Evolutionary conservation across 2,329 filamentous ascomycete genomes (phyloP).

Genomic region (Colletotrichum sp.): DNA sequence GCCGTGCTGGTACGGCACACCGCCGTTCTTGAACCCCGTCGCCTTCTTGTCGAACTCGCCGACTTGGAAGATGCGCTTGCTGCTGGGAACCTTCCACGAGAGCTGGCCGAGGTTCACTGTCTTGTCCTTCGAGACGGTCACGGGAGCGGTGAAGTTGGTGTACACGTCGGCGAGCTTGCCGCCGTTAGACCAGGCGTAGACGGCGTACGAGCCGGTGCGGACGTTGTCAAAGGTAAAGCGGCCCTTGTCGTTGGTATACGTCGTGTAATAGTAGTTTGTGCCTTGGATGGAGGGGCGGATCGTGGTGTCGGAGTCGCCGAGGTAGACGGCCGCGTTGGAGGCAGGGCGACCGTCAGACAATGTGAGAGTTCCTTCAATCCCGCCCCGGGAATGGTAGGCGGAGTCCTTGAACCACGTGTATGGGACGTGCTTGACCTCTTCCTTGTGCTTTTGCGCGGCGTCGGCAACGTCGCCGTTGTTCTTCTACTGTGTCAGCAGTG

Average conservation of each 20-base stretch:
- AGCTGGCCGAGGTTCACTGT: slow-evolving; percentile 4
- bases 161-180: slow-evolving; percentile 42
- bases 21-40: slow-evolving; percentile 44
- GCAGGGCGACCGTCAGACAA: slow-evolving; percentile 50
- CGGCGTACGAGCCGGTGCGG: slow-evolving; percentile 43
- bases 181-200: slow-evolving; percentile 51
- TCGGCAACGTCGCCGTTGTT: slow-evolving; percentile 47
- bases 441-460: slow-evolving; percentile 33
- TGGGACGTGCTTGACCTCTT: slow-evolving; percentile 44
- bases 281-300: slow-evolving; percentile 19
- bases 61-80: slow-evolving; percentile 45
- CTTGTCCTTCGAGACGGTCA: slow-evolving; percentile 33
- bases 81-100: not conserved
- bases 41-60: slow-evolving; percentile 48
- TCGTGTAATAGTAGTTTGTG: slow-evolving; percentile 46
- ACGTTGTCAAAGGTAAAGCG: slow-evolving; percentile 44
- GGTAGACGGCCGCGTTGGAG: slow-evolving; percentile 47
- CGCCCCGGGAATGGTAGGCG: slow-evolving; percentile 46
- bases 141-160: slow-evolving; percentile 41
- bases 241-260: slow-evolving; percentile 42
- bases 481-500: slow-evolving; percentile 30
- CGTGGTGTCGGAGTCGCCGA: slow-evolving; percentile 46
- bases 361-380: slow-evolving; percentile 40
- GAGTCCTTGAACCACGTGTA: slow-evolving; percentile 48
- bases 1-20: slow-evolving; percentile 41